Percentiles rank a stretch among this genome's conserved stretches.
Conservation (phyloP, 1,284 basidiomycete species). For the Thelephora terrestris region DNA sequence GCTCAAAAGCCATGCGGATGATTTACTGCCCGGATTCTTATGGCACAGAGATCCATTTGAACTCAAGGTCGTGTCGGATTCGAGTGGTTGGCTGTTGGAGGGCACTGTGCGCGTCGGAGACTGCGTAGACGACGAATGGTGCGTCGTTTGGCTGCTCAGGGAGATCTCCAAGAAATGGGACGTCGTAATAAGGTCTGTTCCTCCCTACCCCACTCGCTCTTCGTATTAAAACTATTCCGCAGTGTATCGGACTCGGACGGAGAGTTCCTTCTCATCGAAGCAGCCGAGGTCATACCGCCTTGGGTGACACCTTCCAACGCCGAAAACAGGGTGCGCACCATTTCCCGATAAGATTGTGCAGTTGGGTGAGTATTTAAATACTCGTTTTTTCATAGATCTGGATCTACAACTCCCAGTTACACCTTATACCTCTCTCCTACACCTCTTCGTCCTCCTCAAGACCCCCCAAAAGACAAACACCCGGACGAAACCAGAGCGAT, state of each 20-base stretch:
- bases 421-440: conserved; percentile 76
- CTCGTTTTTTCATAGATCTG: conserved; percentile 59
- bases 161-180: conserved; percentile 73
- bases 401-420: conserved; percentile 76
- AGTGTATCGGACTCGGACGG: conserved; percentile 89
- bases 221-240: conserved; percentile 4
- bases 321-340: conserved; percentile 73
- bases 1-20: conserved; percentile 49
- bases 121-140: conserved; percentile 95
- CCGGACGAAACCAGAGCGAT: conserved; percentile 33
- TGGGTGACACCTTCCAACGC: conserved; percentile 92
- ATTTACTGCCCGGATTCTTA: conserved; percentile 56
- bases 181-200: conserved; percentile 57
- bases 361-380: conserved; percentile 16
- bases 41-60: conserved; percentile 90
- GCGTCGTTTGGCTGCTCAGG: conserved; percentile 77
- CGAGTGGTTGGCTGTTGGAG: conserved; percentile 46
- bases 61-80: conserved; percentile 52
- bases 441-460: conserved; percentile 54
- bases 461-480: conserved; percentile 34
- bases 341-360: conserved; percentile 23
- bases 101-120: conserved; percentile 85
- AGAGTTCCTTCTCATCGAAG: conserved; percentile 94
- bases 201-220: conserved; percentile 6
- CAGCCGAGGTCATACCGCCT: conserved; percentile 78